Base-by-base conservation (phyloP, 2,329 filamentous ascomycete species). In the Sporothrix euskadiensis region DNA sequence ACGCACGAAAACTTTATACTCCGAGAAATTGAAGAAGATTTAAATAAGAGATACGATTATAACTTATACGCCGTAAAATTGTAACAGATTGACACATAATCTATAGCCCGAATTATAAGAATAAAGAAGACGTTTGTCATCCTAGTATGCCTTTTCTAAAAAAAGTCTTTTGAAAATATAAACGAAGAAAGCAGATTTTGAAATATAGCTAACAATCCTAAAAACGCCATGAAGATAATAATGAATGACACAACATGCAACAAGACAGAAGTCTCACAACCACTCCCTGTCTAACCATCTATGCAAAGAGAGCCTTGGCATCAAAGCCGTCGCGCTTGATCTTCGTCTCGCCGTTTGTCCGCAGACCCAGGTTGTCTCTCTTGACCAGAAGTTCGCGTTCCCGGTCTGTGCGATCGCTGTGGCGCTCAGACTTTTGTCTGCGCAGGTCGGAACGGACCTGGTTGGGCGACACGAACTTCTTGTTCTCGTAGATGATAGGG, bases 401-500 rank as follows among this genome's bases (percentile, higher is more conserved):
- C 78, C 92, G 89, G 80, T 97, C 94, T 41, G 90, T 89, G 75
- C 96, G 88, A 73, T 87, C 86, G 77, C 93, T 92, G 84, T 97
- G 95, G 77, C 89, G 89, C 68, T 89, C 88, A 0, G 94, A 93
- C 85, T 93, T 94, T 77, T 88, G 86, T 82, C 89, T 85, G 78
- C 93, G 87, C 77, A 97, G 82, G 76, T 98, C 96, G 56, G 93
- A 87, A 77, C 96, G 88, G 76, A 98, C 89, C 83, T 98, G 93
- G 88, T 99, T 99, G 10, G 96, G 96, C 77, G 92, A 96, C 71
- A 99, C 93, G 79, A 97, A 99, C 81, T 97, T 92, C 86, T 94
- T 96, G 85, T 98, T 98, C 86, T 98, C 94, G 84, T 97, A 99
- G 80, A 99, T 97, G 76, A 98, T 94, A 3, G 96, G 95, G 0